Base-by-base conservation (phyloP, 768 basidiomycete species). In the Termitomyces sp. region DNA sequence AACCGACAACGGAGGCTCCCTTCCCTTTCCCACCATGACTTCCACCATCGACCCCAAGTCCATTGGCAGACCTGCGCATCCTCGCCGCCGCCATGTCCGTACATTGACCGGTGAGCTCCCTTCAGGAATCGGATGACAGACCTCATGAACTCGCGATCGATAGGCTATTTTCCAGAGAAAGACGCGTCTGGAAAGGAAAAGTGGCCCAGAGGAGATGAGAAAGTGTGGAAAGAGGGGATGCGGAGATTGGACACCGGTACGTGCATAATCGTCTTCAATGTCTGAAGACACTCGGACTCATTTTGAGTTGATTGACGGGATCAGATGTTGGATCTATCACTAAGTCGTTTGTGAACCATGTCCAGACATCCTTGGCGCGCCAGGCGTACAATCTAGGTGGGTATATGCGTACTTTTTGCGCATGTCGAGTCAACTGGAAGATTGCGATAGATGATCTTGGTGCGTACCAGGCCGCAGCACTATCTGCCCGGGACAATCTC, bases 391-490 rank as follows among this genome's bases (percentile, higher is more conserved):
- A 93, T 70, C 78, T 96, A 54, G 87, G 88, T 77, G 69, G 33
- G 73, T 63, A 27, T 58, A 37, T 30, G 54, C 44, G 36, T 30
- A 47, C 42, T 54, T 54, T 18, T 42, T 16, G 11, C 30, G 5
- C 41, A 44, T 55, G 8, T 31, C 33, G 7, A 30, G 44, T 51
- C 56, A 37, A 62, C 47, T 54, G 22, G 54, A 54, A 54, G 33
- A n/a, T 6, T 20, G 45, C 22, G 15, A 13, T 58, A 83, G 89
- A 91, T 70, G 75, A 89, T 70, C 74, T 93, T 37, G 91, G 93
- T 48, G 91, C 93, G 41, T 98, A 97, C 76, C 93, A 96, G 71
- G 95, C 95, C 4, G 83, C 91, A 16, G 94, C 96, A 4, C 74
- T 96, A 37, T 87, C 92, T 47, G 89, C 89, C 52, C 82, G 95